Conservation (phyloP, 176 grass and related monocot genomes). For the Areca catechu region DNA sequence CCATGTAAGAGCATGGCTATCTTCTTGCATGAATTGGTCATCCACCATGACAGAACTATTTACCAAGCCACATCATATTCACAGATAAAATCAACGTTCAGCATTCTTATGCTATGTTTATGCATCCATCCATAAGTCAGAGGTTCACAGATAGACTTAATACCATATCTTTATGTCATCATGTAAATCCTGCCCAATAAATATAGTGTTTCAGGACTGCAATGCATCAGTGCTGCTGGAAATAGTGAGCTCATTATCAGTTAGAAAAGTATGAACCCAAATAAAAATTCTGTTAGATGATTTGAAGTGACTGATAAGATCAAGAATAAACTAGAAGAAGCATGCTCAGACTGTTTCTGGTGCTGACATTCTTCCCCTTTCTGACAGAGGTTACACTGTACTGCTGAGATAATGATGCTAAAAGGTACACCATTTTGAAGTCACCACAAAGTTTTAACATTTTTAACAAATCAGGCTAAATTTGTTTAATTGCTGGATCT, state of each 20-base stretch:
- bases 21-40: too few species aligned
- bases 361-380: constrained; percentile 61
- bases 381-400: constrained; percentile 53
- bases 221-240: constrained; percentile 70
- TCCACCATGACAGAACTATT: too few species aligned
- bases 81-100: too few species aligned
- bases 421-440: not conserved
- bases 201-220: constrained; percentile 42
- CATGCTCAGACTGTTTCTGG: constrained; percentile 71
- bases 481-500: not conserved
- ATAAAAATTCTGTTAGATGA: constrained; percentile 68
- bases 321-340: constrained; percentile 61
- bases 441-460: constrained; percentile 2
- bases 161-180: not conserved
- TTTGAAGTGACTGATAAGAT: constrained; percentile 77
- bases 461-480: not conserved
- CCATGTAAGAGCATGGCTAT: too few species aligned
- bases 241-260: constrained; percentile 31
- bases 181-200: constrained; percentile 1
- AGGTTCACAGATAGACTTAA: not conserved
- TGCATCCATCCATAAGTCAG: not conserved
- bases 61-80: too few species aligned
- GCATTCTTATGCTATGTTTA: not conserved
- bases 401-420: constrained; percentile 32
- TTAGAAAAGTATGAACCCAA: constrained; percentile 52